Base-by-base conservation (phyloP, 2,329 filamentous ascomycete genomes). In the Talaromyces sp. region DNA sequence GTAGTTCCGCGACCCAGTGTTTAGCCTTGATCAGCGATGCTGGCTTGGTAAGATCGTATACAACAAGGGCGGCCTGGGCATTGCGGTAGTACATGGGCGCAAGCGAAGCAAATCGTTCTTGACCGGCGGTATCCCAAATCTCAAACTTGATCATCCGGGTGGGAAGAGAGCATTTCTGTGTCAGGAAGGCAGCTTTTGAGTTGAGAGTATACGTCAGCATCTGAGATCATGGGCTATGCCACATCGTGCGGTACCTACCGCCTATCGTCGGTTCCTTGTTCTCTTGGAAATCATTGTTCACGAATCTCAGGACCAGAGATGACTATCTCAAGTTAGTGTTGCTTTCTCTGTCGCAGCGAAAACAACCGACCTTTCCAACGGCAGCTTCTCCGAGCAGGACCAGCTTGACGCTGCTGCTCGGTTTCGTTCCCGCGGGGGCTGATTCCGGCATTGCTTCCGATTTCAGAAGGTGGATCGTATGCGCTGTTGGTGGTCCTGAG, bases 41-140 rank as follows among this genome's bases (percentile, higher is more conserved):
- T 48, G 93, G 90, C 79, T 98, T 98, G 66, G 95, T 99, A 71
- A 99, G 88, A 76, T 99, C 93, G 86, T 98, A 99, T 75, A 98
- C 93, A 66, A 99, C 93, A 69, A 99, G 90, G 14, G 95, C 95
- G 67, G 93, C 92, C 81, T 98, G 93, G 58, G 95, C 95, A 76
- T 99, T 98, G 79, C 93, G 92, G 83, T 98, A 98, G 85, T 99
- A 99, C 95, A 98, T 98, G 71, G 93, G 95, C 59, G 95, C 95
- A 65, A 98, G 86, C 58, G 91, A 96, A 70, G 93, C 93, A 75
- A 98, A 99, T 67, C 93, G 91, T 82, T 99, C 93, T 80, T 99
- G 93, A 74, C 93, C 93, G 48, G 95, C 93, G 16, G 93, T 98
- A 82, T 99, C 93, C 93, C 93, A 99, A 73, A 99, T 98, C 77